Evolutionary conservation across 202 grass and related monocot genomes (phyloP).

Genomic region (Setaria viridis): DNA sequence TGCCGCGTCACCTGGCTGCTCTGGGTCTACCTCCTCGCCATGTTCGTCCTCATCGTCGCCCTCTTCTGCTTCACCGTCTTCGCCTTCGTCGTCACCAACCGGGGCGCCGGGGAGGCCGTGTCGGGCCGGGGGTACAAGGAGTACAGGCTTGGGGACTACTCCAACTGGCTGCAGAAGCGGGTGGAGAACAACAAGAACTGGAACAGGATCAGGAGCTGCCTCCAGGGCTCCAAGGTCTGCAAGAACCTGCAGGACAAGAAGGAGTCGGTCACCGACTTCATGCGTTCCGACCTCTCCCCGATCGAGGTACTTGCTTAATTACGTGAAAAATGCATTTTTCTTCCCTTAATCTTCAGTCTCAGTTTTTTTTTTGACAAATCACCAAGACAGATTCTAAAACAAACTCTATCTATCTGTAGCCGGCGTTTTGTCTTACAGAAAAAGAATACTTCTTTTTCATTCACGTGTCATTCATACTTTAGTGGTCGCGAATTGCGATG

Average conservation of each 20-base stretch:
- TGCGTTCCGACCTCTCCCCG: slow-evolving; percentile 55
- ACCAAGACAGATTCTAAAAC: too few species aligned
- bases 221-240: slow-evolving; percentile 75
- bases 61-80: slow-evolving; percentile 78
- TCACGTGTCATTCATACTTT: not conserved
- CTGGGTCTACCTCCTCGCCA: slow-evolving; percentile 88
- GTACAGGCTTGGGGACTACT: slow-evolving; percentile 89
- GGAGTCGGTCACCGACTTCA: slow-evolving; percentile 29
- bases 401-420: not conserved
- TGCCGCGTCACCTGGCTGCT: slow-evolving; percentile 83
- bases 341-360: not conserved
- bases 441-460: not conserved
- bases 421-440: not conserved
- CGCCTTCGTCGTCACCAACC: slow-evolving; percentile 85
- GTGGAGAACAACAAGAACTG: slow-evolving; percentile 72
- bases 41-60: slow-evolving; percentile 88
- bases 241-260: slow-evolving; percentile 54
- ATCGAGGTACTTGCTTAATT: slow-evolving; percentile 60
- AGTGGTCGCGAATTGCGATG: not conserved
- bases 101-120: slow-evolving; percentile 70
- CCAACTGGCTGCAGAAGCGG: slow-evolving; percentile 82
- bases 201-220: slow-evolving; percentile 74
- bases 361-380: not conserved
- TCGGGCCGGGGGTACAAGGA: slow-evolving; percentile 74
- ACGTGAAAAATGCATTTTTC: too few species aligned